Evolutionary conservation across 371 early-diverging fungal genomes (phyloP), one percentile per base, ranked within the genome.

Genomic region (Saksenaea vasiformis): DNA sequence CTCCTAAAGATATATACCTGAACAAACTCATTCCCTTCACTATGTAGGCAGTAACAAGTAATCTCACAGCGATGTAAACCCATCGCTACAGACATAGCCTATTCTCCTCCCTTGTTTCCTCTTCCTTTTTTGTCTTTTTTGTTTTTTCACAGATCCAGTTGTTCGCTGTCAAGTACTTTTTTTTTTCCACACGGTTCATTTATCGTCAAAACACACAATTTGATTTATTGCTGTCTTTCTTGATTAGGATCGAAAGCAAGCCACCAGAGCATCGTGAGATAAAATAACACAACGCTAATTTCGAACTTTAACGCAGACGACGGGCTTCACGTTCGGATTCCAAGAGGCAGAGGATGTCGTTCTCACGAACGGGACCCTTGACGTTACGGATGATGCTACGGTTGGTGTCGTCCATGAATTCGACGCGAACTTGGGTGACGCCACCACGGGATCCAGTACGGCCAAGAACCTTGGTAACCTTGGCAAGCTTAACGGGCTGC

Each of bases 281-380:
- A 54, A 24, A 54, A 54, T 19, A 54, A 27, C 54, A 19, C 54
- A 37, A 57, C 24, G 19, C 38, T 34, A 41, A 57, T 11, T 24
- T 26, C 28, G 37, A 22, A 56, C 61, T 67, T 94, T 92, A 97
- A 81, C 97, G 93, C 74, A 98, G 96, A 81, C 98, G 94, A 72
- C 98, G 94, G 73, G 98, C 98, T 84, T 98, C 98, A 89, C 98
- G 97, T 88, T 98, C 98, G 65, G 97, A 95, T 87, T 98, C 98
- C 81, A 98, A 90, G 62, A 98, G 92, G 83, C 95, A 93, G 71
- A 98, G 84, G 73, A 97, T 91, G 81, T 98, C 96, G 87, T 91
- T 88, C 82, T 96, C 97, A 75, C 96, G 93, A 72, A 98, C 97
- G 76, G 98, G 98, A 58, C 98, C 98, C 89, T 95, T 95, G 82